Evolutionary conservation across 306 rosid genomes (phyloP).

Genomic region (Quercus ilex): DNA sequence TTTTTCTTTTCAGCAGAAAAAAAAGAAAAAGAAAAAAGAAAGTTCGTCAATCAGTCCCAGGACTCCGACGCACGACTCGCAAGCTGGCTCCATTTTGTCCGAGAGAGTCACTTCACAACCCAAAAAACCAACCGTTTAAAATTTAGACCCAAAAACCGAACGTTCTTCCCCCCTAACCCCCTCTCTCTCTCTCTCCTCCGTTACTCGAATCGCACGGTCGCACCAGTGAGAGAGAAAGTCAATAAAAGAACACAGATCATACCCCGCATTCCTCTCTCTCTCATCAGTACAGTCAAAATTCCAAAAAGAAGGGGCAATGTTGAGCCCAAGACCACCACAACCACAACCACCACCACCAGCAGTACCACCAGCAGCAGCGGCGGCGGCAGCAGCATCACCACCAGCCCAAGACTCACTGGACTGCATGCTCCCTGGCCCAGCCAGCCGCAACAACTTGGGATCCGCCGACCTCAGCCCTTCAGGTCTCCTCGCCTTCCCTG

Average conservation of each 20-base stretch:
- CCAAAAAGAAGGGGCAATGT: conserved; percentile 13
- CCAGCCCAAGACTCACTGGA: conserved; percentile 61
- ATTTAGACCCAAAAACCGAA: neutral
- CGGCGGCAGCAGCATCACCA: neutral
- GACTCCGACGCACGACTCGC: neutral
- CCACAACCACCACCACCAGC: neutral
- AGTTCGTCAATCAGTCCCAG: neutral
- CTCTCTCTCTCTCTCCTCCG: too few species aligned
- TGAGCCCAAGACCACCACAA: conserved; percentile 24
- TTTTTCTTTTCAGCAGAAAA: too few species aligned
- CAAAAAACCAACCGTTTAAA: neutral
- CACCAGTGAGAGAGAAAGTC: neutral
- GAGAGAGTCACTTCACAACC: neutral
- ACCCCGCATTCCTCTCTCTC: too few species aligned
- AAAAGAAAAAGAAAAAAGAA: neutral
- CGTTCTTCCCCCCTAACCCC: neutral
- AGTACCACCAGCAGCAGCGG: neutral
- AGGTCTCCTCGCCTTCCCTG: conserved; percentile 82
- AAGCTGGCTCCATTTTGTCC: neutral
- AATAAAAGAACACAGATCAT: neutral
- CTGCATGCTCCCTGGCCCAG: conserved; percentile 90
- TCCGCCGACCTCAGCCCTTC: conserved; percentile 75
- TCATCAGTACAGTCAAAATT: neutral
- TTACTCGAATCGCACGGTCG: too few species aligned
- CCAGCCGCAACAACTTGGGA: conserved; percentile 87